These are phyloP conservation scores for Pichia sp. DNA, from an alignment of 1,139 yeast genomes.

Conservation along the genomic window DNA sequence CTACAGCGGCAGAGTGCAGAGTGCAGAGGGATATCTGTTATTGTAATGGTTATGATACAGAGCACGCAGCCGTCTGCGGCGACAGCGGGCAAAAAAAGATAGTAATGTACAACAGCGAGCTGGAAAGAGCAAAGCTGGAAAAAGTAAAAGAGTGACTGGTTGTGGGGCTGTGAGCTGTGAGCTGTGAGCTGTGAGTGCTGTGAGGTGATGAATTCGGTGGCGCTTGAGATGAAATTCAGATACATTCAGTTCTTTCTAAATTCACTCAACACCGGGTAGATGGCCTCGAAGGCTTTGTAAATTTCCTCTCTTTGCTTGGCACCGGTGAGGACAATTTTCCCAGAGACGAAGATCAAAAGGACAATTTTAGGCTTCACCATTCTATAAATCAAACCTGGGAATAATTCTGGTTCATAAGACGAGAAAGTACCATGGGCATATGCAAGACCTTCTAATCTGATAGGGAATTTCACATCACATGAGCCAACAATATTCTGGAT, in stretches of 20 bases:
- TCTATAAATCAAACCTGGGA: slow-evolving; percentile 97
- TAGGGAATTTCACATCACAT: slow-evolving; percentile 96
- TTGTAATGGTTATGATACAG: too few relatives aligned
- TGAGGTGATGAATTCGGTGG: too few relatives aligned
- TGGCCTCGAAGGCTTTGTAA: slow-evolving; percentile 96
- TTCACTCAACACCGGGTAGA: slow-evolving; percentile 96
- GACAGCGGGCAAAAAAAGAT: too few relatives aligned
- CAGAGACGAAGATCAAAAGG: slow-evolving; percentile 89
- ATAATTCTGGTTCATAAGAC: slow-evolving; percentile 95
- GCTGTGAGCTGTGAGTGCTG: too few relatives aligned
- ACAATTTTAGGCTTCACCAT: slow-evolving; percentile 99
- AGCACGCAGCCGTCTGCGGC: too few relatives aligned
- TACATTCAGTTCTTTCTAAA: slow-evolving; percentile 65
- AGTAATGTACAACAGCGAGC: neutral
- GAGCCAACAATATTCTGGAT: slow-evolving; percentile 99
- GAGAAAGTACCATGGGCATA: slow-evolving; percentile 99
- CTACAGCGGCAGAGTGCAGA: too few relatives aligned
- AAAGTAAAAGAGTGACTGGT: neutral
- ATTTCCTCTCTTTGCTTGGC: slow-evolving; percentile 99
- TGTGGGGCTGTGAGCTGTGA: too few relatives aligned
- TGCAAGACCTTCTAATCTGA: slow-evolving; percentile 94
- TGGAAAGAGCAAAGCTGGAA: neutral
- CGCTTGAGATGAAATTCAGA: neutral
- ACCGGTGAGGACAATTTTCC: slow-evolving; percentile 96
- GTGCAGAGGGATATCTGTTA: too few relatives aligned